A percentile compares a stretch with the other conserved stretches of the same genome.
Conservation (phyloP, 2,329 filamentous ascomycete species). For the Blastomyces silverae region DNA sequence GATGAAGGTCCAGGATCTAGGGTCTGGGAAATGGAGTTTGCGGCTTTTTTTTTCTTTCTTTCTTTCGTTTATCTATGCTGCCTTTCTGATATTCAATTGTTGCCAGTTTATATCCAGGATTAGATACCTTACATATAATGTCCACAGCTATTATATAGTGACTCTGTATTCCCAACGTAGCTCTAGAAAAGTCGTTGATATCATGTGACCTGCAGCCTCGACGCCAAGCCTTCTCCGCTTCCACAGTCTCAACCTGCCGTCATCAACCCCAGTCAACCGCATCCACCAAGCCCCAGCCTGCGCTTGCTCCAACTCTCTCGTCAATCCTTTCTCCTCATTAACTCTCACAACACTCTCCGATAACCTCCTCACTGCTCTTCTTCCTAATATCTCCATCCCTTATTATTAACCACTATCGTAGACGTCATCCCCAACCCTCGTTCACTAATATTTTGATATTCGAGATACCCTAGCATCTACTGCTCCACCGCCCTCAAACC, state of each 20-base stretch:
- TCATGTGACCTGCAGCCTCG: neutral
- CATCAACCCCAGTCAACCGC: neutral
- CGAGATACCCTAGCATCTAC: neutral
- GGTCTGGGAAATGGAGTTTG: slow-evolving; percentile 10
- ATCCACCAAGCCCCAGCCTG: too few relatives aligned
- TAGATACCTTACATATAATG: slow-evolving; percentile 7
- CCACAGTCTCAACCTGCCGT: neutral
- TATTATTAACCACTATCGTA: neutral
- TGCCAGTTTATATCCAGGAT: neutral
- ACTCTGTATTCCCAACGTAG: too few relatives aligned
- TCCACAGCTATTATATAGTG: neutral
- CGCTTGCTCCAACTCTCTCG: neutral
- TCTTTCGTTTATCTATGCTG: neutral
- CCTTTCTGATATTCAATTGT: neutral
- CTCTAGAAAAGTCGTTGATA: neutral
- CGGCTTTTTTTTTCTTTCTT: neutral
- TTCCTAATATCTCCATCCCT: neutral
- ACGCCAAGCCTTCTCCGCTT: neutral
- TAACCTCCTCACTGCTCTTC: neutral
- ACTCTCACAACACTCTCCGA: neutral
- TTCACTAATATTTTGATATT: neutral
- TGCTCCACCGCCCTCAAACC: slow-evolving; percentile 6
- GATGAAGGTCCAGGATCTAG: slow-evolving; percentile 6
- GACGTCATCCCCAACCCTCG: neutral
- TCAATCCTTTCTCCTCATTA: neutral